These are phyloP conservation scores for Knufia petricola DNA, from an alignment of 2,329 filamentous ascomycete genomes.

Conservation along the genomic window DNA sequence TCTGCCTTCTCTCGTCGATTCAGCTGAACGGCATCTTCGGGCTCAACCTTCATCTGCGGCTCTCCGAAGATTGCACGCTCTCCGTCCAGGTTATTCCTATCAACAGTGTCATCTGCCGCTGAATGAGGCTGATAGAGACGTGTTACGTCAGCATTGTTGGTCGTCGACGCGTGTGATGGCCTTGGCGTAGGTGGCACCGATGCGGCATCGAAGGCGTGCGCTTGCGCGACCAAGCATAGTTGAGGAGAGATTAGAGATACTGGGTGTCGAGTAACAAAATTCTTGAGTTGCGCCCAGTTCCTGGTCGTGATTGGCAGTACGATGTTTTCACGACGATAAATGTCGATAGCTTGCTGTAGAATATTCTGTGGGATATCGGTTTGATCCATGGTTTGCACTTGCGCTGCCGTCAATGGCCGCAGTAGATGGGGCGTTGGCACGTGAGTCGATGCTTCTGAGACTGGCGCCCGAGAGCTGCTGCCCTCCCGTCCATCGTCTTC, in stretches of 20 bases:
- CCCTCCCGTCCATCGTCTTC: neutral
- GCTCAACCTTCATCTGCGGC: neutral
- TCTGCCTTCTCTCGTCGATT: neutral
- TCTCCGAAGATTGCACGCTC: neutral
- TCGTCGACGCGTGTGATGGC: neutral
- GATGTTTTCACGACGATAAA: neutral
- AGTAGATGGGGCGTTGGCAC: neutral
- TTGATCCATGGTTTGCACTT: constrained; percentile 5
- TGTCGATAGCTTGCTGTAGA: constrained; percentile 3
- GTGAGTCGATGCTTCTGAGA: neutral
- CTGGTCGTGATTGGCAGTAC: neutral
- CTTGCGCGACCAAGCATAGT: neutral
- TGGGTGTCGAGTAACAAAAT: constrained; percentile 2
- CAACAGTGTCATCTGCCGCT: neutral
- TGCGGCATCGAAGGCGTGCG: constrained; percentile 1
- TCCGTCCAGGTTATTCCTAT: neutral
- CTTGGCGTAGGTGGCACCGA: neutral
- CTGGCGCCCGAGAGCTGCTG: neutral
- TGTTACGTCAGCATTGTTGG: neutral
- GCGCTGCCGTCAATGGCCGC: neutral
- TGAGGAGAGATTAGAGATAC: neutral
- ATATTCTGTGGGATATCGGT: neutral
- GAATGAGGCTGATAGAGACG: neutral
- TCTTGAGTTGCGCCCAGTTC: constrained; percentile 2
- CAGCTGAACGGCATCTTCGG: neutral